phyloP scores from a whole-genome alignment of 129 eudicot genomes.

The Chrysanthemum lavandulifolium region DNA sequence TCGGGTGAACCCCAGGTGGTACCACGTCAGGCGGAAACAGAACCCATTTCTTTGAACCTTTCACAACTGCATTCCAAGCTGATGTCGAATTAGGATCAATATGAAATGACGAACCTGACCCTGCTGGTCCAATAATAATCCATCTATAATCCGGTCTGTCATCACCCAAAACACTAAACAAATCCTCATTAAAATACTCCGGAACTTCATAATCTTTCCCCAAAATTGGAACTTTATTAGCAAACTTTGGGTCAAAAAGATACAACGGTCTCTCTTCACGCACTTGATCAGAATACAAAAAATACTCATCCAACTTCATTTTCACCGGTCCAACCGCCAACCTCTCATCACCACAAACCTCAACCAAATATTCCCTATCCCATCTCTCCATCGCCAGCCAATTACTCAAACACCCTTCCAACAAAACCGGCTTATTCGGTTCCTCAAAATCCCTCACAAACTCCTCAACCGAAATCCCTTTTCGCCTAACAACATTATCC shows the following conservation, averaged over 20 bases:
- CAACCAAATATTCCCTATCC: conserved; percentile 68
- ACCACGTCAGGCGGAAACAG: conserved; percentile 89
- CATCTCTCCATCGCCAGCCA: conserved; percentile 78
- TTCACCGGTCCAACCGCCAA: conserved; percentile 87
- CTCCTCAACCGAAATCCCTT: conserved; percentile 78
- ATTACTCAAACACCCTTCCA: conserved; percentile 85
- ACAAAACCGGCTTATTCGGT: conserved; percentile 85
- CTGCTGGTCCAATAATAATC: conserved; percentile 96
- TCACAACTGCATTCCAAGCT: conserved; percentile 97
- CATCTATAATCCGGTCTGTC: conserved; percentile 98
- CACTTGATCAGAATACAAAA: conserved; percentile 67
- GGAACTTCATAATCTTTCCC: conserved; percentile 79
- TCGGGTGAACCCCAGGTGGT: conserved; percentile 97
- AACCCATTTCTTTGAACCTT: conserved; percentile 97
- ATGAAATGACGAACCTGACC: conserved; percentile 96
- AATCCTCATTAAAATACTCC: conserved; percentile 73
- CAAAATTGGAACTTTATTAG: conserved; percentile 59
- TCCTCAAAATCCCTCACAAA: conserved; percentile 70
- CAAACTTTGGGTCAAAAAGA: conserved; percentile 90
- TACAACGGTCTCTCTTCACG: conserved; percentile 93
- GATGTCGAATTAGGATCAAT: conserved; percentile 98
- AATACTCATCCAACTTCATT: conserved; percentile 74
- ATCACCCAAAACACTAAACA: conserved; percentile 74
- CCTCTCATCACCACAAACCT: conserved; percentile 49
- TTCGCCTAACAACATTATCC: conserved; percentile 69